Base-by-base conservation (phyloP, 257 asterid species). In the Paulownia fortunei region DNA sequence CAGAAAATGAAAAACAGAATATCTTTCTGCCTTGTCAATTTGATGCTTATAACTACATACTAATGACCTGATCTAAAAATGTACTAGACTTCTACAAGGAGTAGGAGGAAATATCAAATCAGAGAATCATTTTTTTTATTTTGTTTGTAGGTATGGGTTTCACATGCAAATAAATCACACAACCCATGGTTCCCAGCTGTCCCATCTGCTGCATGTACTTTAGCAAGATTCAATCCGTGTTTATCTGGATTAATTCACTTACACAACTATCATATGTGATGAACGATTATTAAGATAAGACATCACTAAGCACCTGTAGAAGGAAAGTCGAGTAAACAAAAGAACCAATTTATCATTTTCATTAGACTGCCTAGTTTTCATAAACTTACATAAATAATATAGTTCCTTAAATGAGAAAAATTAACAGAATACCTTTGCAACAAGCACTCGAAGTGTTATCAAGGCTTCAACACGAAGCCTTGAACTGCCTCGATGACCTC, bases 401-500 rank as follows among this genome's bases (percentile, higher is more conserved):
- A 79, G 55, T 63, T 74, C 15, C 76, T 34, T 27, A 72, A 13
- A 65, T 60, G 34, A 74, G 77, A 86, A 62, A 21, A 55, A 8
- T 62, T 62, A 69, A 41, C 68, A 82, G 67, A 79, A 69, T 70
- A 94, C 99, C 97, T 92, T 93, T 49, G 94, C 92, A 82, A 96
- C 84, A 83, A 96, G 97, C 82, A 92, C 90, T 51, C 97, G 82
- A 55, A 96, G 87, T 60, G 99, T 86, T 30, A 76, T 46, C 80
- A 96, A 83, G 82, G 97, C 97, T 87, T 93, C 97, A 47, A 90
- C 84, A 32, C 99, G 95, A 74, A 96, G 93, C 74, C 77, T 80
- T 71, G 97, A 89, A 82, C 97, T 93, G 81, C 98, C 99, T 62
- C 89, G 88, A 63, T 89, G 97, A 74, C 98, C 99, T 80, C 94